Conservation (phyloP, 805 yeast species). For the Hanseniaspora valbyensis region DNA sequence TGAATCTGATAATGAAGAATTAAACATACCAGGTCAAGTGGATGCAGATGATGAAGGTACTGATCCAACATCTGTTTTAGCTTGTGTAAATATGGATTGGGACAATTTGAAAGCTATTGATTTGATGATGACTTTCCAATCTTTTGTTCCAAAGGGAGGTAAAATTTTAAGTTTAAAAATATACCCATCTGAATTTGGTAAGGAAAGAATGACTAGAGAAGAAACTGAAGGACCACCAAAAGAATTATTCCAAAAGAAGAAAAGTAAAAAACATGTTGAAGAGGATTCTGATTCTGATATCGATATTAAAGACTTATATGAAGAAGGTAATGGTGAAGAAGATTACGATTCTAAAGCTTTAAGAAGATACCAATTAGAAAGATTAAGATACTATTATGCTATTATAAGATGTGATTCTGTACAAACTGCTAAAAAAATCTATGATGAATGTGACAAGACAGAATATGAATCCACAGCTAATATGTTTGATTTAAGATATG, state of each 20-base stretch:
- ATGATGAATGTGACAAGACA: constrained; percentile 83
- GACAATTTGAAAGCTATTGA: constrained; percentile 84
- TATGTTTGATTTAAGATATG: constrained; percentile 79
- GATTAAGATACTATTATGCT: constrained; percentile 88
- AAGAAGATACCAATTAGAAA: constrained; percentile 82
- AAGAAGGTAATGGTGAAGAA: constrained; percentile 69
- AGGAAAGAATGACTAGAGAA: constrained; percentile 80
- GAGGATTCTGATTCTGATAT: constrained; percentile 43
- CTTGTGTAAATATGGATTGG: constrained; percentile 96
- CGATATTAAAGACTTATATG: constrained; percentile 60
- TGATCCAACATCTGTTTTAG: constrained; percentile 71
- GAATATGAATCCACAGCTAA: constrained; percentile 95
- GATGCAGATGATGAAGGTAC: constrained; percentile 61
- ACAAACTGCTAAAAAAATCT: constrained; percentile 60
- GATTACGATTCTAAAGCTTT: constrained; percentile 78
- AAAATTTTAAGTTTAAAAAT: constrained; percentile 56
- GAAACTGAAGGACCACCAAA: constrained; percentile 87
- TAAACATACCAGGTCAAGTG: constrained; percentile 12
- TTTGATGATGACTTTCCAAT: constrained; percentile 73
- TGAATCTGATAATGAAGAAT: constrained; percentile 44
- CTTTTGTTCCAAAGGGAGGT: constrained; percentile 74
- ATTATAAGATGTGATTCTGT: constrained; percentile 72
- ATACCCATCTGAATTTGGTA: constrained; percentile 86
- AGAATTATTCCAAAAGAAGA: constrained; percentile 54
- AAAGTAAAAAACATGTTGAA: constrained; percentile 28